Base-by-base conservation (phyloP, 2,329 filamentous ascomycete genomes). In the Fonsecaea erecta region DNA sequence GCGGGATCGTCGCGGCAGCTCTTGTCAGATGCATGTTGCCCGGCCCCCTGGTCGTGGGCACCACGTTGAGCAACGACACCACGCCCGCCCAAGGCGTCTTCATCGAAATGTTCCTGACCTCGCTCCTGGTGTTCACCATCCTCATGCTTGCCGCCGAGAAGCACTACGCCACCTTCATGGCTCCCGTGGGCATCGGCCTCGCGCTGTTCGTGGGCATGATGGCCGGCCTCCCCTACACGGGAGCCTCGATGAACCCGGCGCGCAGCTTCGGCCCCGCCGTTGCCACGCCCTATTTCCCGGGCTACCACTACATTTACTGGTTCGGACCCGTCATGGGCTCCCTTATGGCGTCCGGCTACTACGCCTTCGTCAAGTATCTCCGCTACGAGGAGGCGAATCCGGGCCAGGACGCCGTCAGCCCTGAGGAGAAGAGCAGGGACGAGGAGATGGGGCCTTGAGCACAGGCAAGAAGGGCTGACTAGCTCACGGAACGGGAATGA, bases 131-230 rank as follows among this genome's bases (percentile, higher is more conserved):
- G 7, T 79, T 90, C 58, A 84, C 86, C 3, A 84, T 90, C 32
- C 85, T 88, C 74, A 89, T 91, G 84, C 81, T 91, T 48, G 89
- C 89, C 0, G 85, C 86, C 2, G 88, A 91, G 74, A 91, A 93
- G 77, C 89, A 92, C 74, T 86, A 87, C 40, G 85, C 86, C 2
- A 92, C 89, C 0, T 90, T 84, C 73, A 77, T 92, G 1, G 90
- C 90, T 0, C 90, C 90, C 0, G 78, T 92, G 2, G 88, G 87
- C 11, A 91, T 93, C 70, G 90, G 90, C 1, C 76, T 91, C 1
- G 81, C 89, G 0, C 82, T 92, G 61, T 92, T 93, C 75, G 83
- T 91, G 35, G 79, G 79, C 0, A 60, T 60, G 57, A 60, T 60
- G 28, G 43, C 54, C 54, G 81, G 80, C 79, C 32, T 80, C 34